A percentile compares a stretch with the other conserved stretches of the same genome.
Evolutionary conservation across 108 stramenopile genomes (phyloP).

Genomic region (Pseudonitzschia delicatissima): DNA sequence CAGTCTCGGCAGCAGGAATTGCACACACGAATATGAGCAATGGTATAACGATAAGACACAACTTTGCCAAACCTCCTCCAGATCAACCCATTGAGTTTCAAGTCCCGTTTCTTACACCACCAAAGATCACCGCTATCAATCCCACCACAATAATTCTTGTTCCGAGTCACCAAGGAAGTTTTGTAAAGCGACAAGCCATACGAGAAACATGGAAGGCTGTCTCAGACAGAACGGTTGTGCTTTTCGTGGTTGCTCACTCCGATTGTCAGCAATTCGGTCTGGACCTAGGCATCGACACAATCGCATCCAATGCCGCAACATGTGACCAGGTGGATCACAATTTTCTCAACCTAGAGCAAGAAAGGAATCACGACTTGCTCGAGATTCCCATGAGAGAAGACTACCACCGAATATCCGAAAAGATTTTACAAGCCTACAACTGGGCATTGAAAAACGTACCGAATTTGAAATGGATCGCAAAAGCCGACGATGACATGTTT

Average conservation of each 20-base stretch:
- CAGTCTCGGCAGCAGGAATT: no score
- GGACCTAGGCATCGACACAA: background rate
- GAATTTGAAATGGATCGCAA: conserved; percentile 42
- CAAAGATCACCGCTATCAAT: background rate
- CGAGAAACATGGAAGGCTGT: conserved; percentile 44
- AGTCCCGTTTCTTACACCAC: background rate
- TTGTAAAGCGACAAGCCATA: conserved; percentile 35
- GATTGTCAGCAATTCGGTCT: background rate
- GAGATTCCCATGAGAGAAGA: conserved; percentile 31
- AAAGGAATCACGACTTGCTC: conserved; percentile 30
- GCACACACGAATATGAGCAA: no score
- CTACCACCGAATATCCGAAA: conserved; percentile 37
- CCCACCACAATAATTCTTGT: conserved; percentile 21
- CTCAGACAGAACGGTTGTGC: background rate
- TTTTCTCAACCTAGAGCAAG: conserved; percentile 14
- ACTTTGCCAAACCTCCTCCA: background rate
- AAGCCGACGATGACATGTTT: conserved; percentile 47
- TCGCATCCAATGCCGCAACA: background rate
- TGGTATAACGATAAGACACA: no score
- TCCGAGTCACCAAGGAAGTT: conserved; percentile 28
- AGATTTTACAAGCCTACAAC: conserved; percentile 31
- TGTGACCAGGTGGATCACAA: conserved; percentile 1
- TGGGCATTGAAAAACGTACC: conserved; percentile 27
- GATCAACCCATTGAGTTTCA: conserved; percentile 14
- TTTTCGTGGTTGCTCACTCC: conserved; percentile 43